A percentile compares a stretch with the other conserved stretches of the same genome.
Evolutionary conservation across 1,139 yeast species (phyloP).

Genomic region (Lodderomyces orthopsilosis): DNA sequence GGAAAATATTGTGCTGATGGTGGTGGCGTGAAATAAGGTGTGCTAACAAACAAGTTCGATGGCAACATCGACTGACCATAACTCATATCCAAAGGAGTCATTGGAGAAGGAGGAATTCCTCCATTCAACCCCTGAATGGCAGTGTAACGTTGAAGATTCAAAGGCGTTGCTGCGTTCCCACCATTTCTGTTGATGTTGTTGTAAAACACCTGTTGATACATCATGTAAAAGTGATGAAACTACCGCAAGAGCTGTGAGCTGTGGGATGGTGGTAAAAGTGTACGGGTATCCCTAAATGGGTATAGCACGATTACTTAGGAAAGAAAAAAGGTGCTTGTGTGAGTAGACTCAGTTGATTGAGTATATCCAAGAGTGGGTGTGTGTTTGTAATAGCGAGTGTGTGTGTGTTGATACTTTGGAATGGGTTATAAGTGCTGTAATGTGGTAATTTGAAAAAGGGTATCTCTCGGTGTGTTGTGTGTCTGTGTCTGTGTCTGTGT

Average conservation of each 20-base stretch:
- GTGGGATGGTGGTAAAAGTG: too few relatives aligned
- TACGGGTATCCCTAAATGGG: too few relatives aligned
- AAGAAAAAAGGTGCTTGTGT: not conserved
- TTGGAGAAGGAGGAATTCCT: slow-evolving; percentile 9
- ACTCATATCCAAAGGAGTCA: slow-evolving; percentile 51
- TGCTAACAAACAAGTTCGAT: slow-evolving; percentile 60
- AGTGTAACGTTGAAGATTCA: slow-evolving; percentile 7
- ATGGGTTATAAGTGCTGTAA: too few relatives aligned
- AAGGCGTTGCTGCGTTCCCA: slow-evolving; percentile 10
- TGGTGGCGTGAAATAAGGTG: slow-evolving; percentile 56
- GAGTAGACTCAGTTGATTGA: too few relatives aligned
- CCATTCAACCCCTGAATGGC: not conserved
- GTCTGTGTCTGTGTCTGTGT: not conserved
- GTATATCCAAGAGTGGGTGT: too few relatives aligned
- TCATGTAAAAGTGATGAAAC: not conserved
- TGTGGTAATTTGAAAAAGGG: too few relatives aligned
- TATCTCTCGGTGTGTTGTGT: not conserved
- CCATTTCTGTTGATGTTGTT: slow-evolving; percentile 9
- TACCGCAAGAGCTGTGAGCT: too few relatives aligned
- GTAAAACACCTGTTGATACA: slow-evolving; percentile 12
- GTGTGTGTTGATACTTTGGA: not conserved
- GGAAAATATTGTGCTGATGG: slow-evolving; percentile 15
- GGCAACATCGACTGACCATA: slow-evolving; percentile 69
- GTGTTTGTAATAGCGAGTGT: not conserved
- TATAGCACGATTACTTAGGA: too few relatives aligned